These are phyloP conservation scores for Trichoderma koningiopsis DNA, from an alignment of 2,329 filamentous ascomycete genomes.

Conservation along the genomic window DNA sequence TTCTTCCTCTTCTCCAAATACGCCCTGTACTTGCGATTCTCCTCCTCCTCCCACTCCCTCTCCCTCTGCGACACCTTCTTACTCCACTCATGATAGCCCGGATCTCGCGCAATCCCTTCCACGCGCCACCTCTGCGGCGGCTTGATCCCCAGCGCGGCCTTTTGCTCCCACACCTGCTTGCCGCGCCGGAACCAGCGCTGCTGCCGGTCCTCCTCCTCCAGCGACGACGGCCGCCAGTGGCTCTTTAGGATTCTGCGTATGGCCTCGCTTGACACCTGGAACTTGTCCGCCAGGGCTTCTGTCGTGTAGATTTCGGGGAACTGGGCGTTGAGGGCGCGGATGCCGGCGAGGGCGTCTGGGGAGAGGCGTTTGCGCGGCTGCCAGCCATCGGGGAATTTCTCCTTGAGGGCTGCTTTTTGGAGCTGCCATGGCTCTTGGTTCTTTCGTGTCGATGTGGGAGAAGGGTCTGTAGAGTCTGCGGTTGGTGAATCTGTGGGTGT, in stretches of 20 bases:
- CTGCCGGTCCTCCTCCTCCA: slow-evolving; percentile 61
- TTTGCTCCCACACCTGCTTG: slow-evolving; percentile 59
- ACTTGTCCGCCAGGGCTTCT: slow-evolving; percentile 70
- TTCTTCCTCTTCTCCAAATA: slow-evolving; percentile 31
- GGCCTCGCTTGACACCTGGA: slow-evolving; percentile 83
- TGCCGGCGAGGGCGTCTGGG: slow-evolving; percentile 88
- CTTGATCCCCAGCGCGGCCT: slow-evolving; percentile 63
- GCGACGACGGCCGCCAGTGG: slow-evolving; percentile 68
- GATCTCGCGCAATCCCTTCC: slow-evolving; percentile 54
- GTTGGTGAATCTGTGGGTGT: not conserved
- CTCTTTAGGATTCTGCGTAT: slow-evolving; percentile 83
- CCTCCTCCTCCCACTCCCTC: slow-evolving; percentile 37
- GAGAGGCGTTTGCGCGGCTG: slow-evolving; percentile 82
- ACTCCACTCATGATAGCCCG: slow-evolving; percentile 44
- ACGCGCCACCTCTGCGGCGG: slow-evolving; percentile 62
- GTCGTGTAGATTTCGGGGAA: slow-evolving; percentile 79
- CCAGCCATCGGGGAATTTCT: slow-evolving; percentile 84
- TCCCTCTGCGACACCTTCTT: slow-evolving; percentile 33
- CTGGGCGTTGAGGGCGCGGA: slow-evolving; percentile 77
- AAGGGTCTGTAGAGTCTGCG: not conserved
- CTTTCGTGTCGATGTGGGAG: not conserved
- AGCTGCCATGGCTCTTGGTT: slow-evolving; percentile 62
- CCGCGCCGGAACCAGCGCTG: slow-evolving; percentile 64
- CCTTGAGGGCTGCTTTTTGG: slow-evolving; percentile 72
- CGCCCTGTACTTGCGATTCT: slow-evolving; percentile 32